These are phyloP conservation scores for Epichloe glyceriae DNA, from an alignment of 2,329 filamentous ascomycete species.

Conservation along the genomic window DNA sequence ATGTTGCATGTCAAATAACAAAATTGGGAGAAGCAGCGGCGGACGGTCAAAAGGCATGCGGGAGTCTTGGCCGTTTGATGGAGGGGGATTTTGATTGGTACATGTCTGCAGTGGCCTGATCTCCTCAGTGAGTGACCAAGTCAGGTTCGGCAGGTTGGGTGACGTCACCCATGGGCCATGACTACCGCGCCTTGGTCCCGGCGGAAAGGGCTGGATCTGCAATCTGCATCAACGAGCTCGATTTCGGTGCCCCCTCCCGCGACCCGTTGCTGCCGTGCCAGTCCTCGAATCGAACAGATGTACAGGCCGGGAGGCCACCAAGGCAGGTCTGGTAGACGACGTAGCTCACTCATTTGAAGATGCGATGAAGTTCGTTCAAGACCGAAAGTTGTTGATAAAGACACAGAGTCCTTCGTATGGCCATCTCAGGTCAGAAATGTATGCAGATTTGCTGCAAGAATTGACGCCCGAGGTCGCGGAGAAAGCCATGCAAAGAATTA, in stretches of 20 bases:
- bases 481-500: slow-evolving; percentile 23
- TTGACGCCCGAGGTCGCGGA: slow-evolving; percentile 42
- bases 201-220: slow-evolving; percentile 55
- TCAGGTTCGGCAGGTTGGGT: background rate
- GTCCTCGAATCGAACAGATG: slow-evolving; percentile 62
- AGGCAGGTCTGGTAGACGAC: slow-evolving; percentile 54
- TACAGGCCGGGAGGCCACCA: slow-evolving; percentile 48
- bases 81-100: too few species aligned
- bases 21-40: background rate
- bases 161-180: slow-evolving; percentile 53
- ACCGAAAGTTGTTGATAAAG: slow-evolving; percentile 47
- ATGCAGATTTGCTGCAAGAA: slow-evolving; percentile 48
- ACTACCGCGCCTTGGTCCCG: slow-evolving; percentile 69
- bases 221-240: slow-evolving; percentile 67
- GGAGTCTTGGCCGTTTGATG: too few species aligned
- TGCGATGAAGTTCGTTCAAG: slow-evolving; percentile 43
- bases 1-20: background rate
- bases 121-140: too few species aligned
- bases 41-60: background rate
- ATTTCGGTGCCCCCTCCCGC: slow-evolving; percentile 64
- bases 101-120: too few species aligned
- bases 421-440: slow-evolving; percentile 62
- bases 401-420: slow-evolving; percentile 55
- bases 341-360: slow-evolving; percentile 45
- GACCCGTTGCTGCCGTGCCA: slow-evolving; percentile 63